Percentiles rank a stretch among this genome's conserved stretches.
These are phyloP conservation scores for Amniculicola lignicola DNA, from an alignment of 495 filamentous ascomycete species.

Conservation along the genomic window DNA sequence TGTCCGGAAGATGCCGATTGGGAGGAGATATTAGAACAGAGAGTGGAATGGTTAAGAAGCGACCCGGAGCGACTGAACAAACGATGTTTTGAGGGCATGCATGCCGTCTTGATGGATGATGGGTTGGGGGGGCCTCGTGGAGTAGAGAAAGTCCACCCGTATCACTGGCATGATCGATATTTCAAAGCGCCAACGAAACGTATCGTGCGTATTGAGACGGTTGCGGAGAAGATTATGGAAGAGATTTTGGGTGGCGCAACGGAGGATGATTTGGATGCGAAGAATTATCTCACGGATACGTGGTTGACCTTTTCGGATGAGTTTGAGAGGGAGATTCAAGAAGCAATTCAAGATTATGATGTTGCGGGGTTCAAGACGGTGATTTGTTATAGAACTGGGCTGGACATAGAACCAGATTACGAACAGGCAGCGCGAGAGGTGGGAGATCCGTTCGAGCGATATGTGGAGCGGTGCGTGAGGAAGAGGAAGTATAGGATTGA, in stretches of 20 bases:
- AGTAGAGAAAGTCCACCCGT: conserved; percentile 58
- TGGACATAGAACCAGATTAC: conserved; percentile 50
- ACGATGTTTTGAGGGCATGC: conserved; percentile 69
- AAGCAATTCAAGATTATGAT: conserved; percentile 57
- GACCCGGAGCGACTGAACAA: conserved; percentile 58
- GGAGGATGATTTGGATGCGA: conserved; percentile 28
- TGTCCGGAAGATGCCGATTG: conserved; percentile 66
- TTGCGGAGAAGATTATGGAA: conserved; percentile 64
- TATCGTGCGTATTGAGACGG: conserved; percentile 79
- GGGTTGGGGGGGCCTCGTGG: conserved; percentile 56
- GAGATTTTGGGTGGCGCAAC: conserved; percentile 40
- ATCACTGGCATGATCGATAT: conserved; percentile 68
- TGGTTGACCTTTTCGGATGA: conserved; percentile 44
- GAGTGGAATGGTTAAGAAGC: conserved; percentile 43
- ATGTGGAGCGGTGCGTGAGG: conserved; percentile 28
- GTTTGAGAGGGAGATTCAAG: conserved; percentile 51
- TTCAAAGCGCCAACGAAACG: conserved; percentile 62
- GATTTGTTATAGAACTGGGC: conserved; percentile 77
- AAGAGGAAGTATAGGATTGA: conserved; percentile 54
- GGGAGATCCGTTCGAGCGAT: conserved; percentile 31
- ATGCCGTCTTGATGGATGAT: conserved; percentile 77
- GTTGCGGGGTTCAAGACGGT: conserved; percentile 85
- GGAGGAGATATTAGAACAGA: conserved; percentile 53
- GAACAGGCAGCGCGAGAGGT: conserved; percentile 32
- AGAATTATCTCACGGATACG: conserved; percentile 33